Evolutionary conservation across 139 green algal genomes (phyloP), one percentile per base, ranked within the genome.

Genomic region (Chlorella vulgaris): DNA sequence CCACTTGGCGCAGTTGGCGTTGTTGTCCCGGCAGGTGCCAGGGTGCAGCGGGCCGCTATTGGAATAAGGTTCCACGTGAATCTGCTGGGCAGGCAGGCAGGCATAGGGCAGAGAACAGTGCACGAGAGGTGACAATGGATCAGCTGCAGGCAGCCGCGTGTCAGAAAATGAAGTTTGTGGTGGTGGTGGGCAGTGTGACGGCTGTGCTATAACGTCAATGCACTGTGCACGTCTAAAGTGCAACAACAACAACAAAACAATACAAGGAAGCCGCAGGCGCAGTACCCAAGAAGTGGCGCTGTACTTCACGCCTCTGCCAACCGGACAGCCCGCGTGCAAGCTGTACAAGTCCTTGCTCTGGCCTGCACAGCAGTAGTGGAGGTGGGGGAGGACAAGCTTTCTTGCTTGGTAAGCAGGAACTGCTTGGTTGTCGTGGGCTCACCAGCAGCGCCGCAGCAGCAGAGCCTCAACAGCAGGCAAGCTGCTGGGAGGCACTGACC

Each of bases 301-400:
- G 67, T 73, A 88, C 69, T 88, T 88, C 22, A 63, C 33, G 5
- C 84, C 84, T 3, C 21, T 35, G 24, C 78, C 76, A 36, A 87
- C 81, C 1, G 85, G 85, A 60, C 85, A 89, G 39, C 81, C 85
- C 31, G 60, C 71, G 39, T 86, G 84, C 74, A 83, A 38, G 15
- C 24, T 50, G 40, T 22, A 40, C 8, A 62, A 29, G 3, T 76
- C 50, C 33, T 74, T 74, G 18, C 38, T 66, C 24, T 42, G 28
- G 33, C 40, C 51, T 74, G 38, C 40, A 31, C 0, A 4, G 76
- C 55, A 55, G 36, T 29, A 4, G 4, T 47, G 1, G 50, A 13
- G 6, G 39, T 10, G 39, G n/a, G n/a, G 8, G 42, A 13, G 40
- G 38, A 15, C 35, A 62, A 47, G 29, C 66, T 50, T 21, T 28